Evolutionary conservation across 2,329 filamentous ascomycete genomes (phyloP), one percentile per base, ranked within the genome.

Genomic region (Aureobasidium sp.): DNA sequence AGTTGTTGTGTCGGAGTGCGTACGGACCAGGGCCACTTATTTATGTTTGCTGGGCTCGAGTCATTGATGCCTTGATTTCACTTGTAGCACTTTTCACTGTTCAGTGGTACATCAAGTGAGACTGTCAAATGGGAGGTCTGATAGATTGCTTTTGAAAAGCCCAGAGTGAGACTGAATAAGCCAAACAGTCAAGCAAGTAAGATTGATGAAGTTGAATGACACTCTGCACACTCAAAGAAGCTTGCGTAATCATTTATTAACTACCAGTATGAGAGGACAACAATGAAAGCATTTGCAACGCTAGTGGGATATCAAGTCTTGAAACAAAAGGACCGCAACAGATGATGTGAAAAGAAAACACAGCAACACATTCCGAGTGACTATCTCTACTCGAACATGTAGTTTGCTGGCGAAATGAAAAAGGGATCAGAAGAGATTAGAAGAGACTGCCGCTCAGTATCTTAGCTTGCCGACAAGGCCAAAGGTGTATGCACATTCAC

Each of bases 401-500:
- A 21, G 21, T 21, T 21, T 21, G 21, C 21, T 21, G 21, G 21
- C 21, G 27, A 7, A 15, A 10, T n/a, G 3, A 11, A 15, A 5
- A 5, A 9, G 13, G 13, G 27, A 15, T 25, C 8, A n/a, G 8
- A 45, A 45, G 25, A 29, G 7, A 45, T 29, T 16, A 6, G 3
- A 45, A n/a, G 25, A 45, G 1, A 16, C 13, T 21, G 30, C n/a
- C n/a, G 36, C 48, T 69, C 69, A 81, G 65, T 81, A 81, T 62
- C 78, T 70, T 64, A 78, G 67, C 71, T 79, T 79, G 21, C 78
- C 78, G 27, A 81, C 71, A 65, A 80, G 67, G 27, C 75, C 75
- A 64, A 78, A 81, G 29, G 76, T 77, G 63, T 77, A 80, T 13
- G 77, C 78, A 36, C 76, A 76, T 61, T 80, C 77, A 36, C 78